phyloP scores from a whole-genome alignment of 345 rosid species.

The Dovyalis caffra region DNA sequence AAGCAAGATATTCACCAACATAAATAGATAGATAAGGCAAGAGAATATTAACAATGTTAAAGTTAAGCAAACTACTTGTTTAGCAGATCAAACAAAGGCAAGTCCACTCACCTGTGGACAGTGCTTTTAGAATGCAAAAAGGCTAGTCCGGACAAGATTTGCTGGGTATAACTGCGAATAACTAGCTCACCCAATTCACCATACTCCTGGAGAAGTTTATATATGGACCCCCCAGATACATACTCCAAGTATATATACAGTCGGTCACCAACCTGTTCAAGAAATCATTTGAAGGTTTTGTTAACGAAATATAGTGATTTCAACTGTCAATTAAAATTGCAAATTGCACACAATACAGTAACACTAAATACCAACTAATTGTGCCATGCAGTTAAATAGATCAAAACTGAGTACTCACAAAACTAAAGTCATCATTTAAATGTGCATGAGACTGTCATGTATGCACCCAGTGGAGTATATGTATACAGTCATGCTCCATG shows the following conservation, averaged over 20 bases:
- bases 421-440: too few species aligned
- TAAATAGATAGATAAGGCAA: background rate
- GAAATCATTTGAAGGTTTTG: background rate
- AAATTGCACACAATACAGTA: background rate
- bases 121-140: constrained; percentile 64
- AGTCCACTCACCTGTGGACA: constrained; percentile 55
- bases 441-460: too few species aligned
- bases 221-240: constrained; percentile 78
- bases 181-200: constrained; percentile 65
- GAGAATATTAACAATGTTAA: background rate
- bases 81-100: background rate
- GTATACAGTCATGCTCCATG: too few species aligned
- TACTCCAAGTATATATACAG: constrained; percentile 75
- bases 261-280: constrained; percentile 55
- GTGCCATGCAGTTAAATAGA: background rate
- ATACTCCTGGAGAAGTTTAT: constrained; percentile 76
- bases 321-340: background rate
- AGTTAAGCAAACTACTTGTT: constrained; percentile 22
- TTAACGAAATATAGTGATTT: background rate
- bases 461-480: too few species aligned
- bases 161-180: constrained; percentile 73
- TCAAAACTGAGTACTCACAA: too few species aligned
- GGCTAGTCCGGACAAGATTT: constrained; percentile 73
- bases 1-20: constrained; percentile 18
- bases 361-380: background rate